Evolutionary conservation across 371 early-diverging fungal genomes (phyloP), one percentile per base, ranked within the genome.

Genomic region (Apophysomyces ossiformis): DNA sequence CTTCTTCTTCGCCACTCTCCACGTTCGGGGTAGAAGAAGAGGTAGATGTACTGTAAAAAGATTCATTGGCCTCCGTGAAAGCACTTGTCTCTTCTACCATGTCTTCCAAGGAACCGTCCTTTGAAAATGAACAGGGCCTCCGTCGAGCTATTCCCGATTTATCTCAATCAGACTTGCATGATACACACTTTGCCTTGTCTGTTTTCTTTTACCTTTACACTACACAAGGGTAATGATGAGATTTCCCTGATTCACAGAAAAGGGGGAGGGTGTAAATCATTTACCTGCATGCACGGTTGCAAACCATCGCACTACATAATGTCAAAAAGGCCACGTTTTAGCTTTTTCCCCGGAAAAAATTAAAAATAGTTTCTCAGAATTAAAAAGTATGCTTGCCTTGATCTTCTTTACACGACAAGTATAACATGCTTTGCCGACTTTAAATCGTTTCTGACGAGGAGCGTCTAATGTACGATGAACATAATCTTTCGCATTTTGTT

Each of bases 351-450:
- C 32, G 32, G 32, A 26, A 26, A 26, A 26, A 13, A 41, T 11
- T 13, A 41, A 41, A 41, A 13, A 41, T 13, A 41, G 13, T 13
- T 41, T 41, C 41, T 11, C 41, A 41, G 13, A 41, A 41, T 11
- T 41, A 13, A 41, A 41, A 41, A 11, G 41, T 13, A 11, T 41
- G 8, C 37, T 58, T 72, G 78, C 83, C 77, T 83, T 83, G 32
- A 83, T 83, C 73, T 83, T 83, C 64, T 83, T 83, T 12, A 73
- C 74, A 39, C 83, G 75, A 60, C 83, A 83, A 36, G 79, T 77
- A 60, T 72, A 76, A 63, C 83, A 83, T 4, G 83, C 83, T 65
- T 68, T 64, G 41, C 72, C 72, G 5, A 83, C 83, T 70, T 83
- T 83, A 21, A 77, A 63, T 45, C 83, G 71, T 54, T 80, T 83